Base-by-base conservation (phyloP, 1,139 yeast species). In the Candida smagusa region DNA sequence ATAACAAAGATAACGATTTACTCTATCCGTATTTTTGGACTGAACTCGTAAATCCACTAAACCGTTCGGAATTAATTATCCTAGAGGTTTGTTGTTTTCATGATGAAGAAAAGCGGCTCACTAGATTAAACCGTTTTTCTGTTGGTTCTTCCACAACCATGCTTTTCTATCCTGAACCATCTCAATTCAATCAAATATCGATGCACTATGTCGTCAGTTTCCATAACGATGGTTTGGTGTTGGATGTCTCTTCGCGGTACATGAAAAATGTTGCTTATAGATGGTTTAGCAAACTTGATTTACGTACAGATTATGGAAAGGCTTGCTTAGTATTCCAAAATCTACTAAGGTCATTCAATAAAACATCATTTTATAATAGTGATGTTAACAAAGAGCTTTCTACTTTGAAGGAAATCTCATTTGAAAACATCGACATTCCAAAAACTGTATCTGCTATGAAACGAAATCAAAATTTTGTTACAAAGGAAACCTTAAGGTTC, bases 21-120 rank as follows among this genome's bases (percentile, higher is more conserved):
- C 44, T 67, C 6, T 65, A 60, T 39, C 73, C 73, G 0, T 65
- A 65, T 41, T 65, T 53, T 41, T 67, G 73, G 73, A 64, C 70
- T 7, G 73, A 67, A 43, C 36, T 66, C 3, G 46, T 67, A 2
- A 65, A 65, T 38, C 72, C 73, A 0, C 24, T 61, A 3, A 45
- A 65, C 35, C 42, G 43, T 1, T 38, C 47, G 2, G 66, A 66
- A 39, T 24, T 67, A 0, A 42, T 63, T 9, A 45, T 64, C 0
- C 27, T 67, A 3, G 73, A 67, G 39, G 48, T 63, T 2, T 53
- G 58, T 30, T 53, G 65, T 22, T 66, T 66, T 35, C 61, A 61
- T 36, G 59, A 63, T 28, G 69, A 64, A 38, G 51, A 48, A 2
- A 56, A 62, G 34, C 45, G 63, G 28, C 34, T 65, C 7, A 47